These are phyloP conservation scores for Penicillium odoratum DNA, from an alignment of 495 filamentous ascomycete genomes.

Conservation along the genomic window DNA sequence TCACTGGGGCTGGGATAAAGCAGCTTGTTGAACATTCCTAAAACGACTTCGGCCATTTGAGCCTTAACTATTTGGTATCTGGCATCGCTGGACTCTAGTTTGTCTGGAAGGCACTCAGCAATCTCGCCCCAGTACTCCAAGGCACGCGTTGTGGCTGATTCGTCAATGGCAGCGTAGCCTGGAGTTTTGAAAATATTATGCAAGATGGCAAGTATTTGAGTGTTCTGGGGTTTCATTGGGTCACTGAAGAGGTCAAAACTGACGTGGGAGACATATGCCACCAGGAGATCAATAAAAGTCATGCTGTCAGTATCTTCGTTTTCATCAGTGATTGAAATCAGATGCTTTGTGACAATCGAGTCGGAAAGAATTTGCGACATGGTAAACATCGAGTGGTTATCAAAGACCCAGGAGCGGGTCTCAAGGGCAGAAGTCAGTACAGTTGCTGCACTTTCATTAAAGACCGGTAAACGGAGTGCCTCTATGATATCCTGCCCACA, in stretches of 20 bases:
- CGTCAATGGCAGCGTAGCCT: slow-evolving; percentile 74
- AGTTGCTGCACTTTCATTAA: slow-evolving; percentile 27
- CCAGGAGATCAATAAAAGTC: slow-evolving; percentile 66
- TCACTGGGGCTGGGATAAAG: slow-evolving; percentile 35
- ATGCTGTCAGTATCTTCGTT: slow-evolving; percentile 65
- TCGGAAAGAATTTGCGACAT: slow-evolving; percentile 38
- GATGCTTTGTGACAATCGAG: slow-evolving; percentile 34
- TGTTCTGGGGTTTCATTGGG: slow-evolving; percentile 31
- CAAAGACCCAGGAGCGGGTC: slow-evolving; percentile 24
- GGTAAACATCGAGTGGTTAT: slow-evolving; percentile 17
- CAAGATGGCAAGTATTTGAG: slow-evolving; percentile 48
- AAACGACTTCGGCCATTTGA: slow-evolving; percentile 37
- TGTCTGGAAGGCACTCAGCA: slow-evolving; percentile 40
- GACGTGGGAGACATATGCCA: slow-evolving; percentile 58
- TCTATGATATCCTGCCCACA: slow-evolving; percentile 39
- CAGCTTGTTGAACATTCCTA: slow-evolving; percentile 42
- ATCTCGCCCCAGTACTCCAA: slow-evolving; percentile 80
- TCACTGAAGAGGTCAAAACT: slow-evolving; percentile 34
- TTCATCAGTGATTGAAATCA: slow-evolving; percentile 52
- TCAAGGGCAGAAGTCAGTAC: slow-evolving; percentile 27
- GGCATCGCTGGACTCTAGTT: slow-evolving; percentile 29
- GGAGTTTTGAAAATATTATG: slow-evolving; percentile 66
- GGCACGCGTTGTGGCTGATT: slow-evolving; percentile 70
- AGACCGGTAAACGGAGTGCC: slow-evolving; percentile 17
- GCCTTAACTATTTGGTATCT: slow-evolving; percentile 31